Base-by-base conservation (phyloP, 2,329 filamentous ascomycete genomes). In the Microcyclospora tardicrescens region DNA sequence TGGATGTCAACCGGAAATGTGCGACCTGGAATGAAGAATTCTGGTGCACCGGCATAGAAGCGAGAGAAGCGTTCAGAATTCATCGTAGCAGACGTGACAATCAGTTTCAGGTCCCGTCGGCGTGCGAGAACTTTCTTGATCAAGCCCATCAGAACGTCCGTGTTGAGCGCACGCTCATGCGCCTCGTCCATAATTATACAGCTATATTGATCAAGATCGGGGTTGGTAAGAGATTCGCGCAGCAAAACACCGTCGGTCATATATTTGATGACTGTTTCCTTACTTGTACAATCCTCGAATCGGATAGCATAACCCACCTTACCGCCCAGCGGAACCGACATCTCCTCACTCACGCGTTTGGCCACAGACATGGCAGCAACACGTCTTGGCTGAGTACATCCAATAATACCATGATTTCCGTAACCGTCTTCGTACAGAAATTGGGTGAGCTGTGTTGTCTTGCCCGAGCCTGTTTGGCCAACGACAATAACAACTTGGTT, bases 171-270 rank as follows among this genome's bases (percentile, higher is more conserved):
- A 59, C 91, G 76, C 62, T 98, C 91, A 71, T 98, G 91, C 4
- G 91, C 93, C 66, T 98, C 91, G 57, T 98, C 91, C 91, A 98
- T 98, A 61, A 98, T 98, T 53, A 98, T 86, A 58, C 87, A 95
- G 11, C 89, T 94, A 59, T 98, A 98, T 47, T 84, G 84, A 60
- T 96, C 91, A 34, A 98, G 69, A 58, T 98, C 89, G 6, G 81
- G 77, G 60, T 96, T 89, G 43, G 86, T 87, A 10, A 98, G 70
- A 5, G 86, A 95, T 56, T 98, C 93, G 64, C 91, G 76, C 27
- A 98, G 72, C 33, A 98, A 67, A 15, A 98, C 84, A 66, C 91
- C 91, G 55, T 98, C 93, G 0, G 91, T 98, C 87, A 98, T 95
- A 61, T 98, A 98, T 63, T 98, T 98, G 65, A 98, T 96, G 43